Evolutionary conservation across 2,329 filamentous ascomycete species (phyloP).

Genomic region (Epichloe sp.): DNA sequence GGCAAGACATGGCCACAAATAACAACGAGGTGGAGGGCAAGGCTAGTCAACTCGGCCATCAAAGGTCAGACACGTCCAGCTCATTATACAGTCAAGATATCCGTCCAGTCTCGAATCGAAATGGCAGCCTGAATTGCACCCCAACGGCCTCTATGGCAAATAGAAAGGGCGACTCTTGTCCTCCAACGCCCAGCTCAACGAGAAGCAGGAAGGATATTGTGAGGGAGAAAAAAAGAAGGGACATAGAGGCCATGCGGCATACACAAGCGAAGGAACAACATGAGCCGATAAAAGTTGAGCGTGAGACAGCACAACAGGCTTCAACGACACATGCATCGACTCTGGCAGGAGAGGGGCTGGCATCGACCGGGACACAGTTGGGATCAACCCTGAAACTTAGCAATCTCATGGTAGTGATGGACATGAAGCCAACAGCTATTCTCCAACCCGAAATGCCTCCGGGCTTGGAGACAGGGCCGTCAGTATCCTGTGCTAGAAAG

Average conservation of each 20-base stretch:
- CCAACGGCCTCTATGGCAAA: slow-evolving; percentile 3
- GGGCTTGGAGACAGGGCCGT: not conserved
- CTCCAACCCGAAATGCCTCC: slow-evolving; percentile 1
- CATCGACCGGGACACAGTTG: not conserved
- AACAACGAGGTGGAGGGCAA: not conserved
- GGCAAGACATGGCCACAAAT: not conserved
- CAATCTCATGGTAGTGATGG: slow-evolving; percentile 26
- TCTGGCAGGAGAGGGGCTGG: not conserved
- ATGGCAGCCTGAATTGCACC: not conserved
- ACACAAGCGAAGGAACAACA: slow-evolving; percentile 12
- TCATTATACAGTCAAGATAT: not conserved
- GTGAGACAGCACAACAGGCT: not conserved
- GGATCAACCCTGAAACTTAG: slow-evolving; percentile 14
- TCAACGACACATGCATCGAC: not conserved
- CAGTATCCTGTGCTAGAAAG: not conserved
- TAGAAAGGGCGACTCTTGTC: slow-evolving; percentile 7
- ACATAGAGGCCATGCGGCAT: slow-evolving; percentile 21
- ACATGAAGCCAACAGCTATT: slow-evolving; percentile 20
- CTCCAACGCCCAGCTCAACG: slow-evolving; percentile 11
- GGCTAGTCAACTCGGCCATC: not conserved
- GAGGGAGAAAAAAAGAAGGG: slow-evolving; percentile 25
- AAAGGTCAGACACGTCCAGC: not conserved
- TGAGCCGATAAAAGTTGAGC: not conserved
- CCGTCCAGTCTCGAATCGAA: not conserved
- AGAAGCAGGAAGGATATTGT: slow-evolving; percentile 25